Evolutionary conservation across 2,329 filamentous ascomycete species (phyloP).

Genomic region (Penicillium sp.): DNA sequence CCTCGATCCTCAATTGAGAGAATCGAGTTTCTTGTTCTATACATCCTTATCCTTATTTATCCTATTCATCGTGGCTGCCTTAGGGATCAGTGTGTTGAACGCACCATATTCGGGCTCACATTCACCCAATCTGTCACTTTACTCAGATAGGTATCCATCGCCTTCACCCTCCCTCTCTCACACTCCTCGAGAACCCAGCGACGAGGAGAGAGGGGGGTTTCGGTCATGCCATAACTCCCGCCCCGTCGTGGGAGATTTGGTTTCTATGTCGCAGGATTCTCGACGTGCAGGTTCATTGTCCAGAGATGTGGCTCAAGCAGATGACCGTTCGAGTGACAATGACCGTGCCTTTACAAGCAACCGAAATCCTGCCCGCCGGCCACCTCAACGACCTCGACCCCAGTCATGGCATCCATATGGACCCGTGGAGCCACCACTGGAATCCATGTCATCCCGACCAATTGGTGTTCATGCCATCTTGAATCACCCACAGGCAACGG

Average conservation of each 20-base stretch:
- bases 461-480: conserved; percentile 45
- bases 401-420: conserved; percentile 40
- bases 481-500: conserved; percentile 36
- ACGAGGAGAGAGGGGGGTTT: conserved; percentile 41
- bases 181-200: conserved; percentile 32
- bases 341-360: conserved; percentile 18
- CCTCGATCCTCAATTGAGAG: conserved; percentile 7
- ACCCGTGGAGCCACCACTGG: conserved; percentile 37
- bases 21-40: conserved; percentile 5
- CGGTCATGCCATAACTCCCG: conserved; percentile 40
- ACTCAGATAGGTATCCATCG: conserved; percentile 28
- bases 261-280: conserved; percentile 43
- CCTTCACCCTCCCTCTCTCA: conserved; percentile 41
- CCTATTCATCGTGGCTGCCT: conserved; percentile 42
- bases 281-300: conserved; percentile 32
- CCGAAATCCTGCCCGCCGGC: conserved; percentile 23
- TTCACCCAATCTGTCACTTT: conserved; percentile 34
- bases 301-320: conserved; percentile 28
- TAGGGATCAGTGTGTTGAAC: conserved; percentile 40
- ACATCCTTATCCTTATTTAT: neutral
- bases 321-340: conserved; percentile 26
- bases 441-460: conserved; percentile 32
- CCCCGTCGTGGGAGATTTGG: conserved; percentile 31
- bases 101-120: conserved; percentile 35
- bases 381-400: conserved; percentile 31